Evolutionary conservation across 2,329 filamentous ascomycete genomes (phyloP), one percentile per base, ranked within the genome.

Genomic region (Monilinia fructicola): DNA sequence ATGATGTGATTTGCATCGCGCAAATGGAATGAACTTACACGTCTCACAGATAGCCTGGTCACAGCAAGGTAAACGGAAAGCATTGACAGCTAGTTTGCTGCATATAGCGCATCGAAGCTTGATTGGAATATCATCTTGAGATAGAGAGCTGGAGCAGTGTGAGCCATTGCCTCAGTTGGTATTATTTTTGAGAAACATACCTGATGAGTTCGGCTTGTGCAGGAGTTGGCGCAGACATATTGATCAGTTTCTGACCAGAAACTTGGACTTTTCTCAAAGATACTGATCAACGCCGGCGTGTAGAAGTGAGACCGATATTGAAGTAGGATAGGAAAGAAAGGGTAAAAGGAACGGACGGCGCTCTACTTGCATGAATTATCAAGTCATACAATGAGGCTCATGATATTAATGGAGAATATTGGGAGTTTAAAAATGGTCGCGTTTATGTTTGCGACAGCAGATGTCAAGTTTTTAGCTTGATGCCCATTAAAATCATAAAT

Each of bases 91-190:
- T 67, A 98, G 84, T 78, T 91, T 93, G 80, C 90, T 95, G 80
- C 95, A 99, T 73, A 92, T 91, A 63, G 92, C 92, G 82, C 95
- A 99, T 79, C 93, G 90, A 70, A 99, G 85, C 83, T 97, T 97
- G 75, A 93, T 92, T n/a, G 95, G 95, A 67, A 97, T 93, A 69
- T 95, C 92, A 74, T 94, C 91, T 71, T 76, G 75, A 38, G 74
- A 71, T 38, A 77, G 68, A 42, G 75, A 77, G 65, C 76, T 77
- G 55, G 48, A 12, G 31, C 35, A 23, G 18, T 64, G 40, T 67
- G 52, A 54, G 65, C 60, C 21, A 23, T 28, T 44, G 46, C 52
- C 73, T 66, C 72, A 63, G 28, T 6, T 26, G n/a, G 2, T 50
- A 14, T 12, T 26, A 50, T 3, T 26, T 26, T 60, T 50, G n/a